A percentile compares a stretch with the other conserved stretches of the same genome.
Evolutionary conservation across 805 yeast species (phyloP).

Genomic region (Candida hungchunana): DNA sequence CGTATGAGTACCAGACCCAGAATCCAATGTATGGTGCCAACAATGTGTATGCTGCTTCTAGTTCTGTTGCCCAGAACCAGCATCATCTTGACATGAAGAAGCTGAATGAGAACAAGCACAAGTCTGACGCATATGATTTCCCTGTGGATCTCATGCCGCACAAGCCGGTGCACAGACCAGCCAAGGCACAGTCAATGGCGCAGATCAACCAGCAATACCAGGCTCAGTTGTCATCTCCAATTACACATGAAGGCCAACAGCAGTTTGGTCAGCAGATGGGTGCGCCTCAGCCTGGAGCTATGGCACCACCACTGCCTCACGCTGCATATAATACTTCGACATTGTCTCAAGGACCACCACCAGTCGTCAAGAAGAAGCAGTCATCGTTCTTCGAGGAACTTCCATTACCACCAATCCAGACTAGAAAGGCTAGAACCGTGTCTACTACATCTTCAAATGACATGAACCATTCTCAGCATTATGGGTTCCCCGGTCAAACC

Average conservation of each 20-base stretch:
- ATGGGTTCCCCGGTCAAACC: neutral
- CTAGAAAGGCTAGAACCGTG: slow-evolving; percentile 6
- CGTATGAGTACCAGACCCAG: slow-evolving; percentile 1
- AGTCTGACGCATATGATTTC: slow-evolving; percentile 75
- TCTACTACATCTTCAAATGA: slow-evolving; percentile 7
- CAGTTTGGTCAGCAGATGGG: too few species aligned
- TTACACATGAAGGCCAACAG: neutral
- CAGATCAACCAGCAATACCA: slow-evolving; percentile 12
- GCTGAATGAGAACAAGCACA: slow-evolving; percentile 46
- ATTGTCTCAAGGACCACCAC: slow-evolving; percentile 4
- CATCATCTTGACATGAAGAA: slow-evolving; percentile 26
- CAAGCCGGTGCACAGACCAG: slow-evolving; percentile 21
- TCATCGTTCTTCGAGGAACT: slow-evolving; percentile 55
- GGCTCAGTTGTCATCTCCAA: neutral
- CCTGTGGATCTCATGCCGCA: slow-evolving; percentile 52
- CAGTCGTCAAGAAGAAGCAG: slow-evolving; percentile 29
- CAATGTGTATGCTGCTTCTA: slow-evolving; percentile 1
- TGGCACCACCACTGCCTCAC: slow-evolving; percentile 1
- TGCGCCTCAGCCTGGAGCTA: neutral
- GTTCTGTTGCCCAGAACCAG: slow-evolving; percentile 7
- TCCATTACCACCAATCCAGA: slow-evolving; percentile 36
- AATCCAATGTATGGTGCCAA: neutral
- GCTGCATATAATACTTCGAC: neutral
- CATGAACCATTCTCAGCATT: neutral
- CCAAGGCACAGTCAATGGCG: slow-evolving; percentile 18